Evolutionary conservation across 495 filamentous ascomycete species (phyloP).

Genomic region (Amniculicola lignicola): DNA sequence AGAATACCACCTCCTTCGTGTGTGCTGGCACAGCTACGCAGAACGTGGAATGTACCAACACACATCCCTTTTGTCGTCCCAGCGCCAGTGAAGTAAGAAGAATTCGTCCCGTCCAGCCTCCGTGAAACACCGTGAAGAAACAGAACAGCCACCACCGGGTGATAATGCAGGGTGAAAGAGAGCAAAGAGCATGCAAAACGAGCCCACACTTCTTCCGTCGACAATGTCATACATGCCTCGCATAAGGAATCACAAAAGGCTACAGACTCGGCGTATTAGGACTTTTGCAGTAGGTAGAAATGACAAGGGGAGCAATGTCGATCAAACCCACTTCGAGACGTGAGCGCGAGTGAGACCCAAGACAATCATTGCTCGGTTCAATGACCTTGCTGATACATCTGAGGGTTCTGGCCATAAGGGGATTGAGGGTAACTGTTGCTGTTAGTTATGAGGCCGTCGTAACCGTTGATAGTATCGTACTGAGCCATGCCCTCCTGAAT

Average conservation of each 20-base stretch:
- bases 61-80: slow-evolving; percentile 7
- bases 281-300: too few species aligned
- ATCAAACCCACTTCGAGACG: too few species aligned
- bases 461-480: slow-evolving; percentile 50
- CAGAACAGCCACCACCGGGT: slow-evolving; percentile 30
- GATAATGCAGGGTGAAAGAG: slow-evolving; percentile 32
- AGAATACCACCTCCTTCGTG: not conserved
- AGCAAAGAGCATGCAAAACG: slow-evolving; percentile 18
- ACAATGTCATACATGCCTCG: too few species aligned
- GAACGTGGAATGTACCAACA: too few species aligned
- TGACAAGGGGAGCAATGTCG: too few species aligned
- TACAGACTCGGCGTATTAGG: not conserved
- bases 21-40: too few species aligned
- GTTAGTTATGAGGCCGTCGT: slow-evolving; percentile 55
- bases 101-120: too few species aligned
- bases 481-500: slow-evolving; percentile 58
- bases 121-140: slow-evolving; percentile 30
- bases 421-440: slow-evolving; percentile 62
- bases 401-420: slow-evolving; percentile 66
- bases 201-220: slow-evolving; percentile 4
- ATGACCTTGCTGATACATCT: slow-evolving; percentile 76
- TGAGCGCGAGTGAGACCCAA: slow-evolving; percentile 15
- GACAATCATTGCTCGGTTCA: slow-evolving; percentile 37
- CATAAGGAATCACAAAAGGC: too few species aligned
- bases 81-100: too few species aligned